Base-by-base conservation (phyloP, 768 basidiomycete genomes). In the Suillus bovinus region DNA sequence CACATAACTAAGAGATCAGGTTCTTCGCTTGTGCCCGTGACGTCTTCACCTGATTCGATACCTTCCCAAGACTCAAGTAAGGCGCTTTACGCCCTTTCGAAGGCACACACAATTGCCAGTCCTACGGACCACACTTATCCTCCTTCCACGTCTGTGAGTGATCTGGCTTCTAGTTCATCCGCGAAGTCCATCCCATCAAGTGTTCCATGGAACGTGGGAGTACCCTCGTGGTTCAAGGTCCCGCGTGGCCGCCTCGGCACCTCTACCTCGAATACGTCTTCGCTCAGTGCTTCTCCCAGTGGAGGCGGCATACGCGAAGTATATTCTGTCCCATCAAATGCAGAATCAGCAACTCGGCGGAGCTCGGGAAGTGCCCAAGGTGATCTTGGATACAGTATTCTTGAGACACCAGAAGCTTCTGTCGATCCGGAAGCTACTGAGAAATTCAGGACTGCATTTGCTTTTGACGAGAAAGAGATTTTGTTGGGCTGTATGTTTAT, bases 391-490 rank as follows among this genome's bases (percentile, higher is more conserved):
- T 94, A 87, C 74, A 95, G 94, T 66, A 81, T 96, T 47, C 80
- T 96, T 46, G 93, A 97, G 69, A 84, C 86, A 24, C 87, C 87
- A 1, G 85, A 87, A 65, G 79, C 81, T 33, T 69, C 77, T 7
- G 77, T 88, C 16, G 92, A 94, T 68, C 72, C 77, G 36, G 88
- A 88, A 61, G 80, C 82, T 33, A 78, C 78, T 24, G 89, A 90
- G 61, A 94, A 94, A 74, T 97, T 96, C 71, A 83, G 88, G 54
- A 72, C 76, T 41, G 82, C 86, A 1, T 99, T 99, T 76, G 93
- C 94, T 0, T 88, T 96, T 64, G 88, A 91, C 61, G 93, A 94
- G 64, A 93, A 87, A 72, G 96, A 99, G 77, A 83, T 77, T 17
- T 71, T 98, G 47, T 82, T 98, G 56, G 94, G 94, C 68, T 91